phyloP scores from a whole-genome alignment of 495 filamentous ascomycete species.

The Aspergillus baeticus region DNA sequence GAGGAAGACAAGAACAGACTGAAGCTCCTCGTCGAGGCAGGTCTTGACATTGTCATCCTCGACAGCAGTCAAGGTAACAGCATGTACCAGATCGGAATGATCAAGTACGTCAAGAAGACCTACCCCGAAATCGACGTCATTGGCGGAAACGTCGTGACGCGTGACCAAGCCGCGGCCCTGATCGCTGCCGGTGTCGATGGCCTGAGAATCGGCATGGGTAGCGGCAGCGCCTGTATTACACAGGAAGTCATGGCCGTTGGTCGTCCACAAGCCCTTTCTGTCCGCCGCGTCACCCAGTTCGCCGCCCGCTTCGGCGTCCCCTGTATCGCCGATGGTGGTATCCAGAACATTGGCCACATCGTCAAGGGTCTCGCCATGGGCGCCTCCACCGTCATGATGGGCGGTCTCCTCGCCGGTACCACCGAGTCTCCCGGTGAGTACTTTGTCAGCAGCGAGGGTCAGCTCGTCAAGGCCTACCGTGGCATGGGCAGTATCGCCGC shows the following conservation, averaged over 20 bases:
- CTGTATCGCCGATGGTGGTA: conserved; percentile 95
- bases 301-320: conserved; percentile 93
- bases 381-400: conserved; percentile 98
- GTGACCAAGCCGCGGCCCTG: conserved; percentile 86
- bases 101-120: conserved; percentile 87
- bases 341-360: conserved; percentile 98
- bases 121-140: conserved; percentile 90
- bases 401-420: conserved; percentile 92
- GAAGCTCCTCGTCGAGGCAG: conserved; percentile 87
- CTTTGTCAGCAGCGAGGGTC: conserved; percentile 89
- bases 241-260: conserved; percentile 99
- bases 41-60: conserved; percentile 91
- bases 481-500: conserved; percentile 98
- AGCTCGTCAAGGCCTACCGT: conserved; percentile 98
- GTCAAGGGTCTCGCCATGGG: conserved; percentile 96
- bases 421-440: conserved; percentile 97
- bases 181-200: conserved; percentile 96
- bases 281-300: conserved; percentile 84
- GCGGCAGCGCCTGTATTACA: conserved; percentile 96
- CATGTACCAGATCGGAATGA: conserved; percentile 96
- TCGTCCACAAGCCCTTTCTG: conserved; percentile 88
- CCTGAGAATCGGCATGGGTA: conserved; percentile 98
- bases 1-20: conserved; percentile 86
- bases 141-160: conserved; percentile 95
- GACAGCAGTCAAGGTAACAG: conserved; percentile 97